phyloP scores from a whole-genome alignment of 129 eudicot genomes.

The Flaveria sonorensis region DNA sequence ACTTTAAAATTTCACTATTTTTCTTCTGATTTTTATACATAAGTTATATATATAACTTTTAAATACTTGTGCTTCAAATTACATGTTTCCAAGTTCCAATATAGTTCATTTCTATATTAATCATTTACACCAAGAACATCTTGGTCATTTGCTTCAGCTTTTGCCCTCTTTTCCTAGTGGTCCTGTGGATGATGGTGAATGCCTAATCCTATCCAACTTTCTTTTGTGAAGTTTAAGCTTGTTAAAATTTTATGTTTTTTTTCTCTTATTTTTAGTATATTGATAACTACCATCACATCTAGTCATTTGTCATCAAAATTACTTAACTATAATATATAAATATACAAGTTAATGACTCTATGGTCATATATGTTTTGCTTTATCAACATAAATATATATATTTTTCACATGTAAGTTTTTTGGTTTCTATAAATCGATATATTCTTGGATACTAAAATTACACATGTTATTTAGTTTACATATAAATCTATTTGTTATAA shows the following conservation, averaged over 20 bases:
- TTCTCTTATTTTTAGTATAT: neutral
- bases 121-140: neutral
- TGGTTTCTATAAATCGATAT: neutral
- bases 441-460: neutral
- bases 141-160: constrained; percentile 10
- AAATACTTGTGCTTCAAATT: no score
- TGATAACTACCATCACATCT: neutral
- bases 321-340: neutral
- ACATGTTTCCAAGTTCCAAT: no score
- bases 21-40: no score
- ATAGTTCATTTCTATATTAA: neutral
- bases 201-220: constrained; percentile 17
- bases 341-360: neutral
- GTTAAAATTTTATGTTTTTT: neutral
- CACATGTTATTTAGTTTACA: neutral
- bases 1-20: no score
- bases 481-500: neutral
- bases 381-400: neutral
- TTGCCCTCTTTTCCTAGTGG: neutral
- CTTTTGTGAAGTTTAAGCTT: constrained; percentile 30
- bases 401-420: neutral
- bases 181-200: constrained; percentile 11
- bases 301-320: neutral
- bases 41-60: no score
- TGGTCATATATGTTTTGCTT: neutral